Conservation (phyloP, 176 grass and related monocot genomes). For the Areca catechu region DNA sequence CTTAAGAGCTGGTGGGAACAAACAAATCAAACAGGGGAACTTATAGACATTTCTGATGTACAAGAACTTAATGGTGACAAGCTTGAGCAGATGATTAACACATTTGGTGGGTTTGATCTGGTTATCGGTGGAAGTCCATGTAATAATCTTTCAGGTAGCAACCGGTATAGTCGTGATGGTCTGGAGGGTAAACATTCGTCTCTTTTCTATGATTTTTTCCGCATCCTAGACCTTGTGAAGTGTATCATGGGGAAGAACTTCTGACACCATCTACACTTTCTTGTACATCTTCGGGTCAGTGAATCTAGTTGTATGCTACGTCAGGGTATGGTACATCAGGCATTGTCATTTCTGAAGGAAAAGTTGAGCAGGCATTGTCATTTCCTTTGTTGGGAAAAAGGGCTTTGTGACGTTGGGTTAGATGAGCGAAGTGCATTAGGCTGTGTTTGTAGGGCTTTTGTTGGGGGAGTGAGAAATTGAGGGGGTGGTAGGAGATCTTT, state of each 20-base stretch:
- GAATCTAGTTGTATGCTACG: too few species aligned
- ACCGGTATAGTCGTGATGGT: conserved; percentile 58
- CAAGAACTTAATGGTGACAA: conserved; percentile 23
- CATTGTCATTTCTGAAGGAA: too few species aligned
- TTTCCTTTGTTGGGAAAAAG: too few species aligned
- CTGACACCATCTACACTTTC: too few species aligned
- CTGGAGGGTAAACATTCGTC: conserved; percentile 62
- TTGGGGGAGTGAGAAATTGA: too few species aligned
- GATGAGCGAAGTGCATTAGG: too few species aligned
- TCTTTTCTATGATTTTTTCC: conserved; percentile 58
- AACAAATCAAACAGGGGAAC: conserved; percentile 43
- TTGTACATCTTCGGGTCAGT: too few species aligned
- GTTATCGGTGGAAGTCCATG: conserved; percentile 85
- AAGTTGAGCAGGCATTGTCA: too few species aligned
- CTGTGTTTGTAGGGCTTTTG: too few species aligned
- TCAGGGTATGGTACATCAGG: too few species aligned
- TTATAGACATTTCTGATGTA: conserved; percentile 59
- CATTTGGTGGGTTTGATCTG: conserved; percentile 56
- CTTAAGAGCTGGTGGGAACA: conserved; percentile 82
- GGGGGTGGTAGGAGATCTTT: too few species aligned
- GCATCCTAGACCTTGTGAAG: conserved; percentile 53
- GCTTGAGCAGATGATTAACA: conserved; percentile 23
- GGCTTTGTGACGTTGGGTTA: too few species aligned
- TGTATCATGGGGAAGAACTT: conserved; percentile 26
- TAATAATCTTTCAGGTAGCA: conserved; percentile 82